Evolutionary conservation across 2,329 filamentous ascomycete genomes (phyloP), one percentile per base, ranked within the genome.

Genomic region (Fusarium anguioides): DNA sequence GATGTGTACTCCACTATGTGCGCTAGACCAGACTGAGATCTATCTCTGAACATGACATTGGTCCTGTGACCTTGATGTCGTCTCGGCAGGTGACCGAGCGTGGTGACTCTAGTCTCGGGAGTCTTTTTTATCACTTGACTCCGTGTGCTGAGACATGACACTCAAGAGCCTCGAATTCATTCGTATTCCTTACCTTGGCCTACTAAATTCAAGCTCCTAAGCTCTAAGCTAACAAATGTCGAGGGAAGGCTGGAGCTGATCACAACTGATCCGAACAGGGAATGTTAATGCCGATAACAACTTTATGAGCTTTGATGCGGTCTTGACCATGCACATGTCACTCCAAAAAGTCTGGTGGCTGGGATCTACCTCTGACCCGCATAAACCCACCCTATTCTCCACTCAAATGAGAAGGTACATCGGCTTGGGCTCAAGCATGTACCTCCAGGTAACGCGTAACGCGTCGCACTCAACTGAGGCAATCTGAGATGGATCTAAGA

Each of bases 111-210:
- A 20, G n/a, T 51, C 37, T 33, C 36, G 33, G 35, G 46, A 45
- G 41, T 11, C 9, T n/a, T n/a, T n/a, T n/a, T n/a, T 15, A 27
- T 68, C 64, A 68, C 29, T 68, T 67, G 64, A 65, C 45, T 46
- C 12, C 49, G 15, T 27, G 35, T 23, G 33, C 52, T 35, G 48
- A 67, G 39, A 47, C 46, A 49, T n/a, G n/a, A n/a, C n/a, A n/a
- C n/a, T n/a, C n/a, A n/a, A n/a, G n/a, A n/a, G n/a, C n/a, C n/a
- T n/a, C n/a, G n/a, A n/a, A n/a, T n/a, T n/a, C n/a, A n/a, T n/a
- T n/a, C n/a, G n/a, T n/a, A n/a, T n/a, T n/a, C n/a, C n/a, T n/a
- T n/a, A n/a, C n/a, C n/a, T n/a, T n/a, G n/a, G n/a, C 40, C 26
- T 26, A n/a, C 26, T 12, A 17, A 45, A 23, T 8, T 20, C 37